These are phyloP conservation scores for Calocybe cyanea DNA, from an alignment of 768 basidiomycete genomes.

Conservation along the genomic window DNA sequence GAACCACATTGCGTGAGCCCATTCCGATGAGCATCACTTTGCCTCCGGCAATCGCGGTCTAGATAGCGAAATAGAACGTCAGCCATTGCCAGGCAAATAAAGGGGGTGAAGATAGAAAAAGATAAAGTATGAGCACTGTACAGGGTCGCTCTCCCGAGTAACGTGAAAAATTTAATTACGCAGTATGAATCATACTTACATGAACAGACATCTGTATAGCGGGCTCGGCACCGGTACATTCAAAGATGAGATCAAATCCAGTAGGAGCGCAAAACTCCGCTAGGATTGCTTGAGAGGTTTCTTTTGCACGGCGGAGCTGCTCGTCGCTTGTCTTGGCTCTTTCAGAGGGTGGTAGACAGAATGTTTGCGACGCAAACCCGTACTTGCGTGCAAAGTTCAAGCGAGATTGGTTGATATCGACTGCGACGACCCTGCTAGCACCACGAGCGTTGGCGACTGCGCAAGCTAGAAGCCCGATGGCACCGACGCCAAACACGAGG, in stretches of 20 bases:
- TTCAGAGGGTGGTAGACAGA: slow-evolving; percentile 51
- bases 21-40: slow-evolving; percentile 95
- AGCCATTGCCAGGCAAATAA: slow-evolving; percentile 10
- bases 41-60: slow-evolving; percentile 83
- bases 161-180: neutral
- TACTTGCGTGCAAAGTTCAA: slow-evolving; percentile 72
- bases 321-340: slow-evolving; percentile 53
- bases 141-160: neutral
- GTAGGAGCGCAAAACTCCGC: slow-evolving; percentile 55
- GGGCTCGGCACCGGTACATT: slow-evolving; percentile 91
- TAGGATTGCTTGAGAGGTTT: slow-evolving; percentile 48
- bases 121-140: no score
- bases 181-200: slow-evolving; percentile 48
- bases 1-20: slow-evolving; percentile 78
- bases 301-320: slow-evolving; percentile 57
- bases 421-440: slow-evolving; percentile 66
- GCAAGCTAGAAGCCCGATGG: slow-evolving; percentile 90
- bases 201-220: slow-evolving; percentile 90
- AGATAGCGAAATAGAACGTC: slow-evolving; percentile 15
- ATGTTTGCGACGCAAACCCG: slow-evolving; percentile 75
- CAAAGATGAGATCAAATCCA: slow-evolving; percentile 91
- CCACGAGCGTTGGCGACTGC: slow-evolving; percentile 72
- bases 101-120: no score
- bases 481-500: slow-evolving; percentile 88
- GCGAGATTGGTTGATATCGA: slow-evolving; percentile 82